Evolutionary conservation across 1,139 yeast genomes (phyloP), one percentile per base, ranked within the genome.

Genomic region (Sugiyamaella pinicola): DNA sequence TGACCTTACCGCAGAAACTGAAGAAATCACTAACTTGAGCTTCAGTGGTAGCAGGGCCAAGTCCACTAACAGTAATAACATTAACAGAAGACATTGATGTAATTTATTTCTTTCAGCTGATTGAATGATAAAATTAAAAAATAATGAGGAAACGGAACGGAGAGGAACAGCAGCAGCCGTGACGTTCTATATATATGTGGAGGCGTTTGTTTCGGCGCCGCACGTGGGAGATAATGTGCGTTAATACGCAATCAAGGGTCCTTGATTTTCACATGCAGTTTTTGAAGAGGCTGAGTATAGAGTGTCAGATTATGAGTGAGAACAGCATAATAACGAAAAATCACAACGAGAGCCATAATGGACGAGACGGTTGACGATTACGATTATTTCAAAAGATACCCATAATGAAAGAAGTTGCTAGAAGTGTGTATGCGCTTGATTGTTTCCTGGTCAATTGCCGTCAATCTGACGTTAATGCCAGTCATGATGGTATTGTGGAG

Each of bases 1-100:
- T 73, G 58, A 86, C 80, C 58, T 78, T 79, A n/a, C 95, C 95
- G 66, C 95, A 85, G 68, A 86, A 86, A 37, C 86, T 75, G 69
- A 87, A 86, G 72, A 87, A 87, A 57, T 85, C 87, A 49, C 74
- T 71, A 40, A 87, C 70, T 64, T 85, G 83, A 46, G 76, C 76
- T 52, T 79, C 74, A 15, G 83, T 67, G 44, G 84, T 79, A 38
- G 76, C 64, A 3, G 73, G 63, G 31, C 91, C 84, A 49, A 87
- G 76, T 58, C 83, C 79, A 19, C 84, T 77, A 21, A 84, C 91
- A 51, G 79, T 74, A 34, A 64, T 53, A 39, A 42, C 28, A 29
- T 47, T 49, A 18, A 15, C 18, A 43, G 54, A 26, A 19, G 45
- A 19, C 35, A 31, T 31, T 31, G 10, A 12, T 22, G 40, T 31